phyloP scores from a whole-genome alignment of 192 early-diverging fungal species.

The Coemansia sp. region DNA sequence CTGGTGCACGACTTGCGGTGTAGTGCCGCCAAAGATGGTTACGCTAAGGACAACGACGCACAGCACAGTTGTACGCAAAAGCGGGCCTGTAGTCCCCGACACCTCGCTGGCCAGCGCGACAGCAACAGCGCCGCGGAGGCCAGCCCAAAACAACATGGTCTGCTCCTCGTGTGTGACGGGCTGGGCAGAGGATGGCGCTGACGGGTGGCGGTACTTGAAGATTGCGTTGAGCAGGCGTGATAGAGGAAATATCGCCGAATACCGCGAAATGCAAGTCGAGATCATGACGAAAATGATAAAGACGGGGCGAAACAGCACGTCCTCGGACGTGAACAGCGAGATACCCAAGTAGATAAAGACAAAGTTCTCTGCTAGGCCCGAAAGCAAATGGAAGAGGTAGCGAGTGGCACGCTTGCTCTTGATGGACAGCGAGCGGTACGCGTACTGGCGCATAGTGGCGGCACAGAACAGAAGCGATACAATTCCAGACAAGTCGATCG shows the following conservation, averaged over 20 bases:
- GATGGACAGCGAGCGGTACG: constrained; percentile 83
- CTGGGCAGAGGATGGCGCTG: constrained; percentile 52
- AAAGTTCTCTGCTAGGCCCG: constrained; percentile 93
- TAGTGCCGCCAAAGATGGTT: constrained; percentile 89
- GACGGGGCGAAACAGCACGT: constrained; percentile 68
- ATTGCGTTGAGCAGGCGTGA: constrained; percentile 77
- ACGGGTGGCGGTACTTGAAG: constrained; percentile 55
- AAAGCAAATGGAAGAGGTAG: constrained; percentile 89
- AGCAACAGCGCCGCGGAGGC: constrained; percentile 92
- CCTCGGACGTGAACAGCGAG: constrained; percentile 80
- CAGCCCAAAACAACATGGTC: constrained; percentile 95
- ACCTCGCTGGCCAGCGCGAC: constrained; percentile 90
- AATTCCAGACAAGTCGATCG: constrained; percentile 84
- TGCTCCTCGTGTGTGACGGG: constrained; percentile 59
- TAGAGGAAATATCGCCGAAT: constrained; percentile 81
- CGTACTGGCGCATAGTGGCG: constrained; percentile 91
- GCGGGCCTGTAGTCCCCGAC: constrained; percentile 60
- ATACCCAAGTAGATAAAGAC: constrained; percentile 96
- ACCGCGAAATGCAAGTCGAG: constrained; percentile 84
- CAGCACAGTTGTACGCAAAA: constrained; percentile 85
- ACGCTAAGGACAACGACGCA: constrained; percentile 91
- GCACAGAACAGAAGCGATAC: constrained; percentile 92
- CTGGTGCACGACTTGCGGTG: constrained; percentile 72
- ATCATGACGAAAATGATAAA: constrained; percentile 75
- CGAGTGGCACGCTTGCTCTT: constrained; percentile 78